phyloP scores from a whole-genome alignment of 306 rosid species.

The Dalbergia cochinchinensis region DNA sequence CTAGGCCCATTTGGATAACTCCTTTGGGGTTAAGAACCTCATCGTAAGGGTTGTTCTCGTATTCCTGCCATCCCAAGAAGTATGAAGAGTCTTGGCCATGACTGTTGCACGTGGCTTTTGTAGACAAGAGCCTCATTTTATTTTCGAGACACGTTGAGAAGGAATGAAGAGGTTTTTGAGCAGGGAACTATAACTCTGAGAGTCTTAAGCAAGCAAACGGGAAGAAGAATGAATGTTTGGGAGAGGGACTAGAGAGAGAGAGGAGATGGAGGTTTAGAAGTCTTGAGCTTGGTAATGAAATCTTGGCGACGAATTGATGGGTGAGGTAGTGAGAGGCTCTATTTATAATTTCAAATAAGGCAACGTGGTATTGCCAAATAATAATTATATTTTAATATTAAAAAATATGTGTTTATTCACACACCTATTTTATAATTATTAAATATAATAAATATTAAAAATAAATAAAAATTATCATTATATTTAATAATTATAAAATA shows the following conservation, averaged over 20 bases:
- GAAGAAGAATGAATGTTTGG: constrained; percentile 23
- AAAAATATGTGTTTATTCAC: too few species aligned
- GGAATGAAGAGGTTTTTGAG: not conserved
- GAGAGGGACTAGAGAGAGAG: not conserved
- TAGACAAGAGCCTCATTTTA: constrained; percentile 72
- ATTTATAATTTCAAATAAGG: constrained; percentile 46
- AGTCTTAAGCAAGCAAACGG: not conserved
- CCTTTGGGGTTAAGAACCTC: constrained; percentile 72
- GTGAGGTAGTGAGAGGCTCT: constrained; percentile 52
- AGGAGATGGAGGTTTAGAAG: not conserved
- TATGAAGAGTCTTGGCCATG: constrained; percentile 97
- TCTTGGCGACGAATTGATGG: constrained; percentile 40
- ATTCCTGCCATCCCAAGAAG: constrained; percentile 93
- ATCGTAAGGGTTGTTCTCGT: constrained; percentile 84
- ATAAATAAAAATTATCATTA: too few species aligned
- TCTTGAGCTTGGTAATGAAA: not conserved
- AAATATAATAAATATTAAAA: too few species aligned
- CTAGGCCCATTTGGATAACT: constrained; percentile 95
- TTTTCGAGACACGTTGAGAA: not conserved
- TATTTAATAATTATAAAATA: too few species aligned
- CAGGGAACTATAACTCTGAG: not conserved
- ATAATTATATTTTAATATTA: too few species aligned
- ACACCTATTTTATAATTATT: too few species aligned
- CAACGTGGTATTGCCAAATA: constrained; percentile 39
- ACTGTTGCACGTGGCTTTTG: constrained; percentile 77